Conservation (phyloP, 2,329 filamentous ascomycete species). For the Aspergillus spinulosporus region DNA sequence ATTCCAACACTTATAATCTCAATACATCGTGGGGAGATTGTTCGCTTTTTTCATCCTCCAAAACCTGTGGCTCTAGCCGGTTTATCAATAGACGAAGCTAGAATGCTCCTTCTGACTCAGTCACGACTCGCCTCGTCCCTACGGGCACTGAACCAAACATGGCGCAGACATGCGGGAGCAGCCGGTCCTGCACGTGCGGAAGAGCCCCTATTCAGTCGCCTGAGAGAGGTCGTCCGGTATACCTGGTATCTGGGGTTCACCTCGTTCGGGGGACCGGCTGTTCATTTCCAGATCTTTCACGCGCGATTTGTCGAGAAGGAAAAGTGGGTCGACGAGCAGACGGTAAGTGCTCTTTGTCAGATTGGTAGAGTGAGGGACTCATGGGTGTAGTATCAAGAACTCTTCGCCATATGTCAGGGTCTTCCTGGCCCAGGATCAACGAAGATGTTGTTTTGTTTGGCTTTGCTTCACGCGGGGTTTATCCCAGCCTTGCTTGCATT, state of each 20-base stretch:
- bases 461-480: conserved; percentile 63
- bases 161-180: neutral
- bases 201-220: conserved; percentile 22
- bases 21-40: too few species aligned
- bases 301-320: conserved; percentile 61
- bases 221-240: conserved; percentile 37
- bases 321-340: conserved; percentile 68
- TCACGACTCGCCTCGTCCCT: neutral
- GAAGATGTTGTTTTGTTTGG: conserved; percentile 70
- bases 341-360: conserved; percentile 45
- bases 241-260: conserved; percentile 66
- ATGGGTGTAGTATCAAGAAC: conserved; percentile 62
- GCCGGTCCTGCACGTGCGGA: neutral
- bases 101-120: conserved; percentile 2
- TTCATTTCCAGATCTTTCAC: conserved; percentile 69
- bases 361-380: neutral
- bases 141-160: neutral
- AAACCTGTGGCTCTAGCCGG: too few species aligned
- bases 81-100: too few species aligned
- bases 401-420: conserved; percentile 69
- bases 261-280: conserved; percentile 66
- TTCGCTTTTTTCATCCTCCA: too few species aligned
- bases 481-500: conserved; percentile 60
- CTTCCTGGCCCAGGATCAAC: conserved; percentile 68
- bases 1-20: too few species aligned